Percentiles rank a stretch among this genome's conserved stretches.
These are phyloP conservation scores for Myxozyma sirexii DNA, from an alignment of 805 yeast species.

Conservation along the genomic window DNA sequence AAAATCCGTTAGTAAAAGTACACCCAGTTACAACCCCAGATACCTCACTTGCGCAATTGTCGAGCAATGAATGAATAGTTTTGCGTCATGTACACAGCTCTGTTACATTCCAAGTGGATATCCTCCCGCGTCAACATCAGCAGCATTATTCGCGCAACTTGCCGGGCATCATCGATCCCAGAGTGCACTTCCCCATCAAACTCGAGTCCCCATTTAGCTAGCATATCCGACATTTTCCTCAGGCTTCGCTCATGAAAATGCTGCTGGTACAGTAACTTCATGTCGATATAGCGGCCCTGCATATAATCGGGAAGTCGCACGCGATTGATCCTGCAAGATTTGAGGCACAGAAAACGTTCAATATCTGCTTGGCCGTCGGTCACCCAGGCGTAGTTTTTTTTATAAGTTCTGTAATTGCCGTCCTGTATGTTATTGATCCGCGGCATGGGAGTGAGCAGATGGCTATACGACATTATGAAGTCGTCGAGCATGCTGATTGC, in stretches of 20 bases:
- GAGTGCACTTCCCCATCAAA: constrained; percentile 16
- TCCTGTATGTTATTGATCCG: constrained; percentile 5
- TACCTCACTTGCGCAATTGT: background rate
- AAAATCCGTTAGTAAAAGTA: no score
- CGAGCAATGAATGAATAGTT: constrained; percentile 16
- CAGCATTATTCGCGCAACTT: constrained; percentile 13
- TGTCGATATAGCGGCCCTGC: constrained; percentile 27
- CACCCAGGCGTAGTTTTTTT: constrained; percentile 24
- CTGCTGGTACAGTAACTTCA: constrained; percentile 15
- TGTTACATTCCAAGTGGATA: constrained; percentile 2
- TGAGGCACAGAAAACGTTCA: constrained; percentile 27
- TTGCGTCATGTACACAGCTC: constrained; percentile 15
- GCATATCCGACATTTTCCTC: constrained; percentile 24
- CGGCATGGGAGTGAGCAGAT: constrained; percentile 12
- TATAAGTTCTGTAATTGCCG: background rate
- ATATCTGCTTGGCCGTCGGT: constrained; percentile 32
- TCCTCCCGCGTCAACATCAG: background rate
- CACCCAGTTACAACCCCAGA: no score
- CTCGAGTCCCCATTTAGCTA: constrained; percentile 11
- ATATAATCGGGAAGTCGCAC: constrained; percentile 23
- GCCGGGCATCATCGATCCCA: constrained; percentile 17
- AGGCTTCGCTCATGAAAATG: background rate
- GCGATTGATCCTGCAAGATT: constrained; percentile 25
- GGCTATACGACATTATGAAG: constrained; percentile 22
- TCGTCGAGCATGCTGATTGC: constrained; percentile 18